phyloP scores from a whole-genome alignment of 208 protist species.

The Leishmania braziliensis region DNA sequence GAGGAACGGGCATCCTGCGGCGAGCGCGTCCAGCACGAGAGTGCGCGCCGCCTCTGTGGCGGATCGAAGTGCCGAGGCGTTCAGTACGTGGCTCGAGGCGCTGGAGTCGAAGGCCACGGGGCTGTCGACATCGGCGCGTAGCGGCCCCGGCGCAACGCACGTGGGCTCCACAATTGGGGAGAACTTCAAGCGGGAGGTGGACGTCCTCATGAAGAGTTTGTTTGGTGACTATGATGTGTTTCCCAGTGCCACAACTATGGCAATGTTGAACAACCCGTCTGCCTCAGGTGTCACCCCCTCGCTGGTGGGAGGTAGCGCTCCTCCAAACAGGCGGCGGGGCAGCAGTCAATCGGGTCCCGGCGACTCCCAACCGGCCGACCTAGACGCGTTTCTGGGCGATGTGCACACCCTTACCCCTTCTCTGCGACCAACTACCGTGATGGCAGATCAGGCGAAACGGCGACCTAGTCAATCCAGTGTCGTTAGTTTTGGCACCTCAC shows the following conservation, averaged over 20 bases:
- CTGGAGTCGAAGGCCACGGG: conserved; percentile 12
- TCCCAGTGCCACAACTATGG: background rate
- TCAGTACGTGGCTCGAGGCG: conserved; percentile 31
- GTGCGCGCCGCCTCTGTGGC: background rate
- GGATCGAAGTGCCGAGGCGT: conserved; percentile 29
- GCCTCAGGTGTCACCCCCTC: background rate
- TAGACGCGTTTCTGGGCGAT: conserved; percentile 19
- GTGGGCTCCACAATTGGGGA: conserved; percentile 8
- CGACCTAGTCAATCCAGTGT: background rate
- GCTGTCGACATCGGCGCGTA: conserved; percentile 1
- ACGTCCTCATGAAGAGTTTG: conserved; percentile 36
- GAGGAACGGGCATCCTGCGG: background rate
- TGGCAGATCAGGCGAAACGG: background rate
- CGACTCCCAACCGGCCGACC: conserved; percentile 14
- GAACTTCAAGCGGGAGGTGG: conserved; percentile 49
- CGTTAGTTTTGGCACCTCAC: background rate
- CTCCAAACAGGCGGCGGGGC: background rate
- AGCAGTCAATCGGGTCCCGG: background rate
- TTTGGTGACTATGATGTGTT: conserved; percentile 27
- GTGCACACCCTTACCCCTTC: conserved; percentile 8
- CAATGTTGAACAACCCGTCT: background rate
- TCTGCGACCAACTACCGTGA: background rate
- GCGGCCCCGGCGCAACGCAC: background rate
- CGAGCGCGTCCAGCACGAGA: background rate
- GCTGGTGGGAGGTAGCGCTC: background rate